Conservation (phyloP, 176 grass and related monocot species). For the Miscanthus lutarioriparius region DNA sequence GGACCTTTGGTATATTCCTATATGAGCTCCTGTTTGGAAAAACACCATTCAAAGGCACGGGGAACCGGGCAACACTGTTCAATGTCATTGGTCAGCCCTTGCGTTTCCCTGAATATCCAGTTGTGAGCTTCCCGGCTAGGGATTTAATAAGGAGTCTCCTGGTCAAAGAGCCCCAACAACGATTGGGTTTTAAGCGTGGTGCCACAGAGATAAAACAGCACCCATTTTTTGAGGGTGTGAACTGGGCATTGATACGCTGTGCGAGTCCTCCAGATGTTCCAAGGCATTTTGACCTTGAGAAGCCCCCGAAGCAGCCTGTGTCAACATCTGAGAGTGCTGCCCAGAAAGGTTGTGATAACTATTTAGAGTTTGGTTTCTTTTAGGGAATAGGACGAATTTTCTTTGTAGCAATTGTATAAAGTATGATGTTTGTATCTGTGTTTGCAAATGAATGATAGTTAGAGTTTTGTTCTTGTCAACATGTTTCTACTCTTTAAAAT, state of each 20-base stretch:
- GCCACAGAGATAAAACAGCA: conserved; percentile 93
- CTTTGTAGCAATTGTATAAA: conserved; percentile 18
- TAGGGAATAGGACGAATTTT: conserved; percentile 33
- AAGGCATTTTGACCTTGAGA: conserved; percentile 53
- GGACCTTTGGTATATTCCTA: conserved; percentile 91
- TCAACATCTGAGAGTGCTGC: conserved; percentile 23
- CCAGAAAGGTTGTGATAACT: conserved; percentile 64
- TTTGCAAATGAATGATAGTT: conserved; percentile 35
- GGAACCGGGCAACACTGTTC: conserved; percentile 76
- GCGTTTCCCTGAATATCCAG: conserved; percentile 69
- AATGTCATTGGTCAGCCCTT: conserved; percentile 82
- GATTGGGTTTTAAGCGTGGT: conserved; percentile 75
- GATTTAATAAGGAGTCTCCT: conserved; percentile 81
- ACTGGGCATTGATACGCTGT: conserved; percentile 90
- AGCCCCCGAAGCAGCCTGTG: conserved; percentile 28
- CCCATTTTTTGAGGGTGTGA: conserved; percentile 86
- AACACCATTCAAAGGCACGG: conserved; percentile 89
- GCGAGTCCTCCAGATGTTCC: conserved; percentile 87
- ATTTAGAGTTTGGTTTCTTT: conserved; percentile 93
- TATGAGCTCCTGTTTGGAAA: conserved; percentile 94
- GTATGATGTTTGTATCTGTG: conserved; percentile 12
- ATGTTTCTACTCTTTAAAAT: conserved; percentile 33
- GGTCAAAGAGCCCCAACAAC: conserved; percentile 77
- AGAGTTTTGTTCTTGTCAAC: conserved; percentile 27
- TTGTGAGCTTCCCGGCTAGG: conserved; percentile 70